Percentiles rank a stretch among this genome's conserved stretches.
These are phyloP conservation scores for Annulohypoxylon truncatum DNA, from an alignment of 2,329 filamentous ascomycete genomes.

Conservation along the genomic window DNA sequence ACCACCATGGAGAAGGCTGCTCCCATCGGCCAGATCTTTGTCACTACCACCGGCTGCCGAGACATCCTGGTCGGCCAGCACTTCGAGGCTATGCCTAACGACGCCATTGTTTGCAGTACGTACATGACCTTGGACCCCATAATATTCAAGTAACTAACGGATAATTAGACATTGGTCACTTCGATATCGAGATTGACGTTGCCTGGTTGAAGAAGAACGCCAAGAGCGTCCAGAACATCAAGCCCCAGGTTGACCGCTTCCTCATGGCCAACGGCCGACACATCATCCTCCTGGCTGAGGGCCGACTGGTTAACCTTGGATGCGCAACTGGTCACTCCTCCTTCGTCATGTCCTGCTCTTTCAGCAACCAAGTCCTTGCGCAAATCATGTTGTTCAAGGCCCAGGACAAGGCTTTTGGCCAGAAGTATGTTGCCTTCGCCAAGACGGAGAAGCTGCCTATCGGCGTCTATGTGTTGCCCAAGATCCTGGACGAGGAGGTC, in stretches of 20 bases:
- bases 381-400: slow-evolving; percentile 99
- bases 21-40: slow-evolving; percentile 91
- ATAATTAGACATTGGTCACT: slow-evolving; percentile 89
- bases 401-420: slow-evolving; percentile 83
- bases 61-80: slow-evolving; percentile 93
- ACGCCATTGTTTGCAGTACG: slow-evolving; percentile 97
- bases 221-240: slow-evolving; percentile 95
- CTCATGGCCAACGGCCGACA: slow-evolving; percentile 91
- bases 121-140: slow-evolving; percentile 40
- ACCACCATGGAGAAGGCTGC: slow-evolving; percentile 98
- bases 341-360: slow-evolving; percentile 99
- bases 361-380: slow-evolving; percentile 99
- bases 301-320: slow-evolving; percentile 98
- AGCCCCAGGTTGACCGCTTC: slow-evolving; percentile 99
- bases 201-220: slow-evolving; percentile 99
- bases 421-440: slow-evolving; percentile 97
- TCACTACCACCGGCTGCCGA: slow-evolving; percentile 98
- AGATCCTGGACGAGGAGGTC: slow-evolving; percentile 99
- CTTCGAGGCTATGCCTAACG: slow-evolving; percentile 96
- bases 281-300: slow-evolving; percentile 98
- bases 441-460: slow-evolving; percentile 89
- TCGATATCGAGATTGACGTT: slow-evolving; percentile 99
- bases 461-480: slow-evolving; percentile 96
- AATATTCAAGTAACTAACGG: slow-evolving; percentile 29
- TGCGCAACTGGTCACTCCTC: slow-evolving; percentile 99